Conservation (phyloP, 352 stramenopile species). For the Phytopythium kandeliae region DNA sequence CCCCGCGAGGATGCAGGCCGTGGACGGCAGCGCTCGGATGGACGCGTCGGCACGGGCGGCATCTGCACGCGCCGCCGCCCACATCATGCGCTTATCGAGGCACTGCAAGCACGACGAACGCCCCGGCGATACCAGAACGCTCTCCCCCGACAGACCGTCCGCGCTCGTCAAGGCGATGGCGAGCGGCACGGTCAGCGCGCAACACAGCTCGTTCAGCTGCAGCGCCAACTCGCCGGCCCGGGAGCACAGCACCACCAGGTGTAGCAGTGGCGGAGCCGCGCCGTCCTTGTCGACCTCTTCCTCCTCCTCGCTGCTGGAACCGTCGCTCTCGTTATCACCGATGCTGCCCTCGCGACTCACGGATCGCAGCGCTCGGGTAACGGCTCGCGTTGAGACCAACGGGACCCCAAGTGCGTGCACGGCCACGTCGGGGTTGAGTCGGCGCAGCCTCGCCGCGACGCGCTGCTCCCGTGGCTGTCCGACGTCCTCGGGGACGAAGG, state of each 20-base stretch:
- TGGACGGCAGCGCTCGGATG: conserved; percentile 21
- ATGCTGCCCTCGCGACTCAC: too few species aligned
- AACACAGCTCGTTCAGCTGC: conserved; percentile 40
- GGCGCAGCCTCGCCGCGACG: conserved; percentile 13
- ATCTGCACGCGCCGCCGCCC: conserved; percentile 9
- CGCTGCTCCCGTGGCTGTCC: conserved; percentile 23
- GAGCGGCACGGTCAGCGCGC: conserved; percentile 25
- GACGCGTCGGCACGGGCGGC: background rate
- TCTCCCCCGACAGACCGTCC: conserved; percentile 33
- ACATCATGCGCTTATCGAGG: conserved; percentile 36
- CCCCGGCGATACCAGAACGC: conserved; percentile 27
- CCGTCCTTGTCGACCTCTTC: background rate
- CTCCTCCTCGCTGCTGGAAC: background rate
- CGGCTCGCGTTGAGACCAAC: conserved; percentile 2
- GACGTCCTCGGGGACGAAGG: conserved; percentile 24
- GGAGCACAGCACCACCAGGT: conserved; percentile 32
- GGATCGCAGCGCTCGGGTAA: conserved; percentile 12
- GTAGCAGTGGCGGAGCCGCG: background rate
- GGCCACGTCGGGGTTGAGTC: conserved; percentile 27
- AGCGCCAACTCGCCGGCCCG: conserved; percentile 18
- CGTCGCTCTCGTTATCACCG: background rate
- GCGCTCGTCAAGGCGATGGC: conserved; percentile 19
- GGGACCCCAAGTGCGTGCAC: conserved; percentile 13
- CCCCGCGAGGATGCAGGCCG: conserved; percentile 44
- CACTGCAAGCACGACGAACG: conserved; percentile 38